Conservation (phyloP, 2,329 filamentous ascomycete genomes). For the Sclerotinia trifoliorum region DNA sequence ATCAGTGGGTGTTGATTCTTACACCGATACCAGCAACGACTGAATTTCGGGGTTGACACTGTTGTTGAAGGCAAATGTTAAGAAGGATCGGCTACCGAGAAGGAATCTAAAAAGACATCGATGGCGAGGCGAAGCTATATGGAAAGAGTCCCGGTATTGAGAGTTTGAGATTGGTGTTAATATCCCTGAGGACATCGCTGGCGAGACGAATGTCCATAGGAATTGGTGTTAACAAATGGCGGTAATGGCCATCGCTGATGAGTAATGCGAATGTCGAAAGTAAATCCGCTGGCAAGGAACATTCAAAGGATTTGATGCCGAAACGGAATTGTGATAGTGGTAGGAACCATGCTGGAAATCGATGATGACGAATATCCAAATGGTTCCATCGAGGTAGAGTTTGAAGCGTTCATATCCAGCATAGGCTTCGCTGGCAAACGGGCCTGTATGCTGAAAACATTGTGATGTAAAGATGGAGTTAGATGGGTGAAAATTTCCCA, state of each 20-base stretch:
- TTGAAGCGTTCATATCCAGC: background rate
- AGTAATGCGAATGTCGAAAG: background rate
- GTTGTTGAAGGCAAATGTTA: background rate
- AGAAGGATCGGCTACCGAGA: too few species aligned
- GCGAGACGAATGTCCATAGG: background rate
- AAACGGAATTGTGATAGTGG: background rate
- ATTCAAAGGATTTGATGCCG: background rate
- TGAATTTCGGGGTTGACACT: background rate
- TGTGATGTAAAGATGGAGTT: too few species aligned
- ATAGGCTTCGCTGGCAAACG: too few species aligned
- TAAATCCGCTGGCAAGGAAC: background rate
- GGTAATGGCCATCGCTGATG: background rate
- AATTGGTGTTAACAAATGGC: background rate
- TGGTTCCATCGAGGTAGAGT: background rate
- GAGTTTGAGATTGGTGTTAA: background rate
- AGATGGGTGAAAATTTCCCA: too few species aligned
- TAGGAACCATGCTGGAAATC: background rate
- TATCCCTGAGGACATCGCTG: background rate
- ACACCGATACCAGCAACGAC: background rate
- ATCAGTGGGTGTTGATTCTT: too few species aligned
- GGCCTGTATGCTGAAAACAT: too few species aligned
- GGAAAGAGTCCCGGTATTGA: too few species aligned
- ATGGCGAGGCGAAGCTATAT: background rate
- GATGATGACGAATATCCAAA: background rate
- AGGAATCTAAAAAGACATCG: background rate